Evolutionary conservation across 2,329 filamentous ascomycete genomes (phyloP), one percentile per base, ranked within the genome.

Genomic region (Rosellinia necatrix): DNA sequence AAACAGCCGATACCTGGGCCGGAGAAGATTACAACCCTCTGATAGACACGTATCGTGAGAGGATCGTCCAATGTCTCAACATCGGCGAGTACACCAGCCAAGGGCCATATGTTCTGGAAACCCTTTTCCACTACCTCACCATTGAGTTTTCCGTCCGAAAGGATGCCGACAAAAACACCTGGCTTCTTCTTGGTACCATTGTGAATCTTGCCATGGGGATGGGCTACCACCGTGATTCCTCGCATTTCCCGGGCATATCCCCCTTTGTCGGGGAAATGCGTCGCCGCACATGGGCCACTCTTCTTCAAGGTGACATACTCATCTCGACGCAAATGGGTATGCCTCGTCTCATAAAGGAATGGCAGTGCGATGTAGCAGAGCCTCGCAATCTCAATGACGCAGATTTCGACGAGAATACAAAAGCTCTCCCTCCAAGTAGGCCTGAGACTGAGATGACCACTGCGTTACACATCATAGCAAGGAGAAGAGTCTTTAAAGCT

Each of bases 331-430:
- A 82, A 56, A 76, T 75, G 54, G 80, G 80, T 1, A 66, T 83
- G 35, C 81, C 81, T 8, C 73, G 76, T 3, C 78, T 79, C 58
- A 71, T 78, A 43, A 72, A 77, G 21, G 70, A 75, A 1, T 70
- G 77, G 24, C 75, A 79, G 53, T 78, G 76, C 4, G 80, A 82
- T 48, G 78, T 79, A 0, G 70, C 74, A 50, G 69, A 79, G 10
- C 80, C 80, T 2, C 74, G 76, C 4, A 83, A 83, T 56, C 66
- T 83, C 5, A 80, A 79, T 63, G 81, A 83, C 55, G 78, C 81
- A 56, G 80, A 83, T 65, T 68, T 83, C 0, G 72, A 74, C 46
- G 78, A 80, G 53, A 75, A 78, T 15, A 78, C 78, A 69, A 75
- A 75, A 52, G 63, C 66, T 3, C 66, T 82, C 2, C 80, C 80